A percentile compares a stretch with the other conserved stretches of the same genome.
Evolutionary conservation across 2,329 filamentous ascomycete species (phyloP).

Genomic region (Aspergillus brasiliensis): DNA sequence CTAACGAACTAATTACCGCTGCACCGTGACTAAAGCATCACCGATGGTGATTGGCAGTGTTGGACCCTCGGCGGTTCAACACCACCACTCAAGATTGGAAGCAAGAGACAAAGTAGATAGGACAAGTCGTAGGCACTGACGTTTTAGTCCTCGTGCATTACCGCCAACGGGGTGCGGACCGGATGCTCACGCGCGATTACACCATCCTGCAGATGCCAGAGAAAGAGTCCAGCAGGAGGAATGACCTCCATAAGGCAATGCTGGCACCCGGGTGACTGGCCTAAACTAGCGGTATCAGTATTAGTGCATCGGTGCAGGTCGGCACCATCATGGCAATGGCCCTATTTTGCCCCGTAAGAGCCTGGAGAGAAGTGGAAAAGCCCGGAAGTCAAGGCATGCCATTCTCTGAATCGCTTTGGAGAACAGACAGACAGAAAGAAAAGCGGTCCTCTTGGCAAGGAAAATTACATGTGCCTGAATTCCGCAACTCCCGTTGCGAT

Average conservation of each 20-base stretch:
- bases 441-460: not conserved
- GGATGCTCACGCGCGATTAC: constrained; percentile 25
- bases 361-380: not conserved
- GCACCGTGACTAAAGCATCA: no score
- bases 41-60: not conserved
- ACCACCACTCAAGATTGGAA: no score
- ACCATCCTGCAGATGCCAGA: constrained; percentile 24
- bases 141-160: constrained; percentile 26
- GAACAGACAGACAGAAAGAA: not conserved
- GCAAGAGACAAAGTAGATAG: no score
- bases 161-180: constrained; percentile 12
- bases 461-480: not conserved
- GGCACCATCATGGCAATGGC: not conserved
- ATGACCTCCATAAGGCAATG: not conserved
- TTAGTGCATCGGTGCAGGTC: not conserved
- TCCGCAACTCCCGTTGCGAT: not conserved
- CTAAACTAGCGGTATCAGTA: constrained; percentile 2
- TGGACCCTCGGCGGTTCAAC: not conserved
- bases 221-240: not conserved
- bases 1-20: no score
- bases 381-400: not conserved
- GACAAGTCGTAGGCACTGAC: constrained; percentile 8
- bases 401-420: not conserved
- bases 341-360: not conserved
- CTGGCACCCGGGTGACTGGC: not conserved